Conservation (phyloP, 1,284 basidiomycete genomes). For the Sanghuangporus weigelae region DNA sequence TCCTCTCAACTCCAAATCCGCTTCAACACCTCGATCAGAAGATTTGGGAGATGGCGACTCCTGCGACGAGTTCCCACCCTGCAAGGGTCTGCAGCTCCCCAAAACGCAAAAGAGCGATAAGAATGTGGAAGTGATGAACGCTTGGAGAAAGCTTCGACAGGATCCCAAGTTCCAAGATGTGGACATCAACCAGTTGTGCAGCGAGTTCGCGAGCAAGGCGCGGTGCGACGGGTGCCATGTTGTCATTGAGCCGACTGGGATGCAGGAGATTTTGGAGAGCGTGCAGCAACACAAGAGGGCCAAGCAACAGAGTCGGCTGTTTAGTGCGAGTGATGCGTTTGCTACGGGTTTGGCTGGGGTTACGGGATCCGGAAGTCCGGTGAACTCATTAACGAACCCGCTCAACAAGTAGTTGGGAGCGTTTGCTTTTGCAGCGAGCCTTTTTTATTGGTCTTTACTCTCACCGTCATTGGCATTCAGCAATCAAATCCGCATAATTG, state of each 20-base stretch:
- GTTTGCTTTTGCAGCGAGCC: too few species aligned
- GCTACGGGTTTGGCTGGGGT: neutral
- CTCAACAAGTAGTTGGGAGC: neutral
- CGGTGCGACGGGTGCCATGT: conserved; percentile 77
- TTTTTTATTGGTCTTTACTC: neutral
- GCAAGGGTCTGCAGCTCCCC: conserved; percentile 59
- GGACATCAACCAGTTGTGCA: conserved; percentile 70
- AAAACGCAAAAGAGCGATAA: conserved; percentile 61
- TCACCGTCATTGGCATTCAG: neutral
- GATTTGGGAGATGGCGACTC: conserved; percentile 22
- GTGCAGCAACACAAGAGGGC: conserved; percentile 27
- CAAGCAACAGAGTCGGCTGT: conserved; percentile 8
- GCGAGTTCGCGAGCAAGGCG: conserved; percentile 73
- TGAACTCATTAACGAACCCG: neutral
- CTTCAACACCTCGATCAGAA: neutral
- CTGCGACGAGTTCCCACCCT: conserved; percentile 46
- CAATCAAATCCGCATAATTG: neutral
- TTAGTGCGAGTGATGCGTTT: conserved; percentile 1
- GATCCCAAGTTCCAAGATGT: conserved; percentile 72
- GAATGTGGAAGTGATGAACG: conserved; percentile 70
- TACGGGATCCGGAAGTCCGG: neutral
- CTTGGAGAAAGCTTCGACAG: conserved; percentile 68
- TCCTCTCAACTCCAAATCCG: neutral
- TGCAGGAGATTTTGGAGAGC: conserved; percentile 57
- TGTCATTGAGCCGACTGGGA: conserved; percentile 65